Evolutionary conservation across 345 rosid genomes (phyloP).

Genomic region (Eutrema yunnanense): DNA sequence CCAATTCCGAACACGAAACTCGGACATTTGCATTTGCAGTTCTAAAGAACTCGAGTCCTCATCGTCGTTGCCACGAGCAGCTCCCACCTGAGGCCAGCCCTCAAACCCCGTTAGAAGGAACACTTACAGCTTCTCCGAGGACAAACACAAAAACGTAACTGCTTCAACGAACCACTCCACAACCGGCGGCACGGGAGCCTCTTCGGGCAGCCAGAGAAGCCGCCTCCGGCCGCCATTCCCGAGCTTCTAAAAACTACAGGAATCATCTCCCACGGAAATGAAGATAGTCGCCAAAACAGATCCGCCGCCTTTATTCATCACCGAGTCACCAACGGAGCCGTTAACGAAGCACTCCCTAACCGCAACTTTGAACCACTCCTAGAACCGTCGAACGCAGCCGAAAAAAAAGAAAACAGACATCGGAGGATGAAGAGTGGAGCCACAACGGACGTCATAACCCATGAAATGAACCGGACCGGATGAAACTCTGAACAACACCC

Average conservation of each 20-base stretch:
- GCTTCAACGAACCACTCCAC: neutral
- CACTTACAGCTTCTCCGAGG: neutral
- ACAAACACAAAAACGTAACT: neutral
- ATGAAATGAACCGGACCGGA: no score
- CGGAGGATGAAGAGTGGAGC: neutral
- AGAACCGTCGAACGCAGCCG: no score
- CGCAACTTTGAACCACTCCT: no score
- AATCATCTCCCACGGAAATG: neutral
- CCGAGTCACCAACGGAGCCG: neutral
- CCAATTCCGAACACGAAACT: neutral
- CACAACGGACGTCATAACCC: neutral
- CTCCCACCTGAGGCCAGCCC: neutral
- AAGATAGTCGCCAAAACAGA: neutral
- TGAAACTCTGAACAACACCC: no score
- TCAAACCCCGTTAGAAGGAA: no score
- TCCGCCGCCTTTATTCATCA: neutral
- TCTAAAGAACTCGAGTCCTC: no score
- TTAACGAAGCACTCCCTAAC: neutral
- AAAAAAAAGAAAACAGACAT: no score
- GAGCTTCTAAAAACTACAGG: neutral
- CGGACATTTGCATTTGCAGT: neutral
- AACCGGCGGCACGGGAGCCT: neutral
- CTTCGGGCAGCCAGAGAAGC: neutral
- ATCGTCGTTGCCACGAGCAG: no score
- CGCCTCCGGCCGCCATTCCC: neutral